phyloP scores from a whole-genome alignment of 1,284 basidiomycete genomes.

The Boletus semigastroideus region DNA sequence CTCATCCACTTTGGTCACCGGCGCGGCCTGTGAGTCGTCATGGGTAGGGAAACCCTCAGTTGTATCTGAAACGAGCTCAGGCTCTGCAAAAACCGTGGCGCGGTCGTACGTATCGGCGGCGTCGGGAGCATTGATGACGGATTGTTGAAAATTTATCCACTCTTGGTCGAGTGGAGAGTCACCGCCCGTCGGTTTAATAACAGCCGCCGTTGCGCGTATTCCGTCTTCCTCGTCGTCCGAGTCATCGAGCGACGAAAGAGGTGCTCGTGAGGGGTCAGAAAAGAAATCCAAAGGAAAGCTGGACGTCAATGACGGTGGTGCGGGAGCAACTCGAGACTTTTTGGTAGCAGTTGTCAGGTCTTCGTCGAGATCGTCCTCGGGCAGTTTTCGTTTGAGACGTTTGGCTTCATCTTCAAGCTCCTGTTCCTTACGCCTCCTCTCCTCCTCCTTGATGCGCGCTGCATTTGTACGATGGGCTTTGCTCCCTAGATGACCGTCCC shows the following conservation, averaged over 20 bases:
- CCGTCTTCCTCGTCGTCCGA: slow-evolving; percentile 47
- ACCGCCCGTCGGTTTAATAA: slow-evolving; percentile 10
- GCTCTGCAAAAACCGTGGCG: slow-evolving; percentile 71
- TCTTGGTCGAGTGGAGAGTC: slow-evolving; percentile 53
- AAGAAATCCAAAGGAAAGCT: slow-evolving; percentile 73
- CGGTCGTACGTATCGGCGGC: slow-evolving; percentile 54
- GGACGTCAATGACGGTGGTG: slow-evolving; percentile 10
- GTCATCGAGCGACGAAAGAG: slow-evolving; percentile 37
- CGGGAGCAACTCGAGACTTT: slow-evolving; percentile 34
- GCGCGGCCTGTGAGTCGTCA: slow-evolving; percentile 25
- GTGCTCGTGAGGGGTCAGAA: slow-evolving; percentile 65
- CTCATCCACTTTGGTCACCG: slow-evolving; percentile 40
- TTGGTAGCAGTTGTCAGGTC: slow-evolving; percentile 24
- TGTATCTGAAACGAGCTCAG: slow-evolving; percentile 49
- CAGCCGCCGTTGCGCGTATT: slow-evolving; percentile 11
- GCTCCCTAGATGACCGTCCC: slow-evolving; percentile 83
- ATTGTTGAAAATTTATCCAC: slow-evolving; percentile 67
- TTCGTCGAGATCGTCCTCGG: slow-evolving; percentile 26
- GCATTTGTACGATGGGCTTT: slow-evolving; percentile 71
- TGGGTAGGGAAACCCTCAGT: slow-evolving; percentile 54
- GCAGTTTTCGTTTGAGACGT: slow-evolving; percentile 40
- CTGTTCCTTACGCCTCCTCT: slow-evolving; percentile 40
- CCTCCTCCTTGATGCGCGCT: slow-evolving; percentile 53
- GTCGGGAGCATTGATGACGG: slow-evolving; percentile 47
- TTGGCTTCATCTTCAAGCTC: slow-evolving; percentile 36